Percentiles rank a stretch among this genome's conserved stretches.
These are phyloP conservation scores for Mucor velutinosus DNA, from an alignment of 371 early-diverging fungal species.

Conservation along the genomic window DNA sequence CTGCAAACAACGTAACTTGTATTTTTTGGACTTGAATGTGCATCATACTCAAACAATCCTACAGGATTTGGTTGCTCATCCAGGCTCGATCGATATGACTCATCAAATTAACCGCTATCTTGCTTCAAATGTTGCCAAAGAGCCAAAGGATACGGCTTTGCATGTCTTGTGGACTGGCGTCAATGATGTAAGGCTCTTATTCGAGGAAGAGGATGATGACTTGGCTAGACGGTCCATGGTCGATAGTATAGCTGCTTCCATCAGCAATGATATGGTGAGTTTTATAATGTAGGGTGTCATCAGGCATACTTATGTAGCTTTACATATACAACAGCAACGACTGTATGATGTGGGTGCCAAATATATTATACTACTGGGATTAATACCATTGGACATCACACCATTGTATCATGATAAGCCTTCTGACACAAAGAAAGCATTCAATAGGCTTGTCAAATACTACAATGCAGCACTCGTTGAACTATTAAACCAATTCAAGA, in stretches of 20 bases:
- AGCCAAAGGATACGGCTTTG: not conserved
- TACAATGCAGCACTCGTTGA: conserved; percentile 11
- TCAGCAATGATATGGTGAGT: conserved; percentile 6
- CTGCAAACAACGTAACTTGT: conserved; percentile 16
- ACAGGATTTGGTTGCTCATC: conserved; percentile 1
- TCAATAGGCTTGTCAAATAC: not conserved
- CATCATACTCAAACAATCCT: not conserved
- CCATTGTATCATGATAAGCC: conserved; percentile 6
- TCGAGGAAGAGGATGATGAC: not conserved
- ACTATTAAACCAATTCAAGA: not conserved
- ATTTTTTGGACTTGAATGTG: not conserved
- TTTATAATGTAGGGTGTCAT: not conserved
- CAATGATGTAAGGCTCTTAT: conserved; percentile 17
- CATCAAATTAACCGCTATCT: not conserved
- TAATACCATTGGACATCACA: conserved; percentile 13
- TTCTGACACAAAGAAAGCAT: not conserved
- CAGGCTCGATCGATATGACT: not conserved
- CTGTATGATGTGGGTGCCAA: conserved; percentile 3
- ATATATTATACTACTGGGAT: conserved; percentile 10
- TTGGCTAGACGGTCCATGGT: not conserved
- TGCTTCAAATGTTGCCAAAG: not conserved
- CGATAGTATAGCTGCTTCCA: not conserved
- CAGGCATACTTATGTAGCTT: not conserved
- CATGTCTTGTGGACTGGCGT: conserved; percentile 22
- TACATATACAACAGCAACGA: not conserved